Conservation (phyloP, 805 yeast genomes). For the Starmerella asiatica region DNA sequence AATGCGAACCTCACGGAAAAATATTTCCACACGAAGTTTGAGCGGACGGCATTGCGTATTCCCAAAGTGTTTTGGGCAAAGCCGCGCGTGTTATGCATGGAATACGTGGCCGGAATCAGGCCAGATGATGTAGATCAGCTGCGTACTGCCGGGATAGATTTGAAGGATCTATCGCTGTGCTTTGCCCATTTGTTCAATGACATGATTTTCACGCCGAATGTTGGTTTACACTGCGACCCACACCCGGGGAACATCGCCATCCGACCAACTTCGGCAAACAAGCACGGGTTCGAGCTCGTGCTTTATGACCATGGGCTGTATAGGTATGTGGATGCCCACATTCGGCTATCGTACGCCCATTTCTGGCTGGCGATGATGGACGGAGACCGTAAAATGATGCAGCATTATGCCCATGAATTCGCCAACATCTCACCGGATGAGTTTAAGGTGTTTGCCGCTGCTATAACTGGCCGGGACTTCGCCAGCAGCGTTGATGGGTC, state of each 20-base stretch:
- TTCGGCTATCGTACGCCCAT: conserved; percentile 72
- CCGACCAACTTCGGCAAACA: conserved; percentile 30
- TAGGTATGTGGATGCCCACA: conserved; percentile 61
- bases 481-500: conserved; percentile 58
- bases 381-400: conserved; percentile 52
- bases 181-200: conserved; percentile 80
- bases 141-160: conserved; percentile 47
- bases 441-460: conserved; percentile 77
- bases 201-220: conserved; percentile 90
- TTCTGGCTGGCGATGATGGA: conserved; percentile 87
- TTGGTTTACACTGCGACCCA: conserved; percentile 93
- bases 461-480: conserved; percentile 87
- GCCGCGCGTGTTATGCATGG: conserved; percentile 72
- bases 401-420: conserved; percentile 56
- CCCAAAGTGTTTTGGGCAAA: conserved; percentile 60
- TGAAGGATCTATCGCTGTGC: conserved; percentile 71
- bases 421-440: conserved; percentile 68
- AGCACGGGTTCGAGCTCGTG: conserved; percentile 77
- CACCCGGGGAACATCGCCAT: conserved; percentile 96
- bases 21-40: conserved; percentile 45
- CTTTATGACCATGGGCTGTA: conserved; percentile 92
- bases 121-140: conserved; percentile 62
- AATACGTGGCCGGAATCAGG: conserved; percentile 66
- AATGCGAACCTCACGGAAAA: conserved; percentile 61
- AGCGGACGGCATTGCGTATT: conserved; percentile 60